Percentiles rank a stretch among this genome's conserved stretches.
phyloP scores from a whole-genome alignment of 2,329 filamentous ascomycete species.

The Ceratocystis huliohia region DNA sequence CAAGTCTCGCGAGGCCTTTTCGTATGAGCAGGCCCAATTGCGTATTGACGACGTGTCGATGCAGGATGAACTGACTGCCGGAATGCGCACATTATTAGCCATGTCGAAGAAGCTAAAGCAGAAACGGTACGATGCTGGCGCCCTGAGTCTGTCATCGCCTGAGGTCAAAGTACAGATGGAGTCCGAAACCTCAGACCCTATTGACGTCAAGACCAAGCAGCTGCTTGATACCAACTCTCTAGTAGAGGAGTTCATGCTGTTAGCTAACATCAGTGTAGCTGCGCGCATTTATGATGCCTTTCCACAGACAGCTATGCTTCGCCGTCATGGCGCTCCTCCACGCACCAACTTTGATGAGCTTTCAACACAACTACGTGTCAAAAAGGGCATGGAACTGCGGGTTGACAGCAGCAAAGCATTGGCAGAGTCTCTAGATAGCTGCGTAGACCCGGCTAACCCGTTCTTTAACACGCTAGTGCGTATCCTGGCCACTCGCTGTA shows the following conservation, averaged over 20 bases:
- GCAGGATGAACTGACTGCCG: conserved; percentile 75
- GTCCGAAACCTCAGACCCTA: conserved; percentile 87
- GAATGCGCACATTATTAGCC: conserved; percentile 75
- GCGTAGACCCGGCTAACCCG: conserved; percentile 65
- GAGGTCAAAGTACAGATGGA: conserved; percentile 84
- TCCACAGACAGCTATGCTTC: conserved; percentile 86
- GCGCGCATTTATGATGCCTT: conserved; percentile 82
- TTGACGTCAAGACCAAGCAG: conserved; percentile 92
- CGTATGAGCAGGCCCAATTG: conserved; percentile 90
- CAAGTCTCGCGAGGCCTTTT: conserved; percentile 89
- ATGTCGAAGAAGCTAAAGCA: conserved; percentile 88
- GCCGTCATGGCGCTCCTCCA: conserved; percentile 81
- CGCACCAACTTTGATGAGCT: conserved; percentile 96
- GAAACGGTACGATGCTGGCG: conserved; percentile 92
- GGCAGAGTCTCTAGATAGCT: conserved; percentile 79
- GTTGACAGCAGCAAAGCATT: conserved; percentile 85
- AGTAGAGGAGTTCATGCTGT: conserved; percentile 98
- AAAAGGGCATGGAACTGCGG: conserved; percentile 65
- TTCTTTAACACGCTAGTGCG: conserved; percentile 98
- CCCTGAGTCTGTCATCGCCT: conserved; percentile 89
- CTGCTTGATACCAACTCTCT: conserved; percentile 92
- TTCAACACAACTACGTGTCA: conserved; percentile 76
- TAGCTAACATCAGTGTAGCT: conserved; percentile 92
- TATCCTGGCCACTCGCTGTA: conserved; percentile 95
- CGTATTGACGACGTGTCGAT: conserved; percentile 82